These are phyloP conservation scores for Boletus sp. DNA, from an alignment of 768 basidiomycete species.

Conservation along the genomic window DNA sequence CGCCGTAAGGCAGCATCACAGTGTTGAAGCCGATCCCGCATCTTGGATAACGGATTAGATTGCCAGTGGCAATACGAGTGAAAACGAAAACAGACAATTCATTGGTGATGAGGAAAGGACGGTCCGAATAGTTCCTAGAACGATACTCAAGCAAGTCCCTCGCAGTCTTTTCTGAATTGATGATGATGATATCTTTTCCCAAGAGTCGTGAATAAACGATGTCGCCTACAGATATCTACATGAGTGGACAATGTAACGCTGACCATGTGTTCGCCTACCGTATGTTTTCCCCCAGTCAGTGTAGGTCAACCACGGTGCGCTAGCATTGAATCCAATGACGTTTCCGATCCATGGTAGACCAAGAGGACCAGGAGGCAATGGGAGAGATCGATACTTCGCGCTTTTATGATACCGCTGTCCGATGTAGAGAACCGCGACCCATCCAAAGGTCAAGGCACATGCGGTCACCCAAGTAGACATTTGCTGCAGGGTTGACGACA, in stretches of 20 bases:
- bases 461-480: neutral
- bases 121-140: constrained; percentile 46
- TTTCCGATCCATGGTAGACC: constrained; percentile 37
- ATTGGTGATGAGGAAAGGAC: constrained; percentile 32
- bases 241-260: neutral
- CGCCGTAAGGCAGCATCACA: constrained; percentile 15
- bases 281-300: constrained; percentile 35
- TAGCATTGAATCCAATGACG: constrained; percentile 30
- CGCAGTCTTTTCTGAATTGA: constrained; percentile 43
- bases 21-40: constrained; percentile 9
- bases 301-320: constrained; percentile 35
- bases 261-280: constrained; percentile 11
- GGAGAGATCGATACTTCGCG: neutral
- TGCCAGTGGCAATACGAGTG: neutral
- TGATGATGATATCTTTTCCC: constrained; percentile 42
- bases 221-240: constrained; percentile 26
- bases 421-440: neutral
- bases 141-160: constrained; percentile 46
- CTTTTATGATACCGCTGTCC: neutral
- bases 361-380: constrained; percentile 35
- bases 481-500: too few species aligned
- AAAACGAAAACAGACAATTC: constrained; percentile 1
- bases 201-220: constrained; percentile 49
- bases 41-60: neutral
- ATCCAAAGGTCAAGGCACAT: neutral